Percentiles rank a stretch among this genome's conserved stretches.
phyloP scores from a whole-genome alignment of 2,329 filamentous ascomycete species.

The Fusarium cyanostomum region DNA sequence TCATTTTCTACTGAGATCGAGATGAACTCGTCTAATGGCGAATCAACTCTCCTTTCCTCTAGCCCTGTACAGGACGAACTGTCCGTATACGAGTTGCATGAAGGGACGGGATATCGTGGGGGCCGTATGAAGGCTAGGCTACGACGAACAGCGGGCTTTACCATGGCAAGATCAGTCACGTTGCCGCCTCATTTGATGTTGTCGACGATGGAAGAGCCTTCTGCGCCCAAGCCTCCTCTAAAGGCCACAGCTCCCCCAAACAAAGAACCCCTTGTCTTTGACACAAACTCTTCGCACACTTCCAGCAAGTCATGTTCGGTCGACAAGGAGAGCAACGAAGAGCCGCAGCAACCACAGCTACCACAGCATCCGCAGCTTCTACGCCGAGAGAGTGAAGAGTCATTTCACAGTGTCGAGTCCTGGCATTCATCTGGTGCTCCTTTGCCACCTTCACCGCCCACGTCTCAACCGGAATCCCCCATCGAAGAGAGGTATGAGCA shows the following conservation, averaged over 20 bases:
- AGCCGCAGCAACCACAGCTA: slow-evolving; percentile 5
- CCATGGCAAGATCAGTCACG: slow-evolving; percentile 42
- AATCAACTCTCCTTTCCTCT: slow-evolving; percentile 14
- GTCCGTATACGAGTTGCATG: slow-evolving; percentile 43
- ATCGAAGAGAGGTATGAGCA: slow-evolving; percentile 25
- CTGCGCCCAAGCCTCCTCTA: slow-evolving; percentile 47
- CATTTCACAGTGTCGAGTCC: slow-evolving; percentile 64
- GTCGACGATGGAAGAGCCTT: slow-evolving; percentile 33
- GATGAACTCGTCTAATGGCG: slow-evolving; percentile 1
- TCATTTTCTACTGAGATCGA: slow-evolving; percentile 8
- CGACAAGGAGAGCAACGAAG: not conserved
- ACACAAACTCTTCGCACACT: not conserved
- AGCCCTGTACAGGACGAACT: slow-evolving; percentile 19
- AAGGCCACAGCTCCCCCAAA: slow-evolving; percentile 2
- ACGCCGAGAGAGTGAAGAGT: slow-evolving; percentile 52
- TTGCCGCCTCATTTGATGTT: slow-evolving; percentile 43
- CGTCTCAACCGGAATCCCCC: slow-evolving; percentile 53
- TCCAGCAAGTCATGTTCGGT: not conserved
- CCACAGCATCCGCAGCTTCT: slow-evolving; percentile 15
- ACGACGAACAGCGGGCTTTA: slow-evolving; percentile 45
- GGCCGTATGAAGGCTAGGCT: slow-evolving; percentile 45
- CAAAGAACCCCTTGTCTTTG: slow-evolving; percentile 6
- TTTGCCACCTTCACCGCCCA: slow-evolving; percentile 56
- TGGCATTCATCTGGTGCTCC: slow-evolving; percentile 56
- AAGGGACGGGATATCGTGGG: slow-evolving; percentile 44